Base-by-base conservation (phyloP, 2,329 filamentous ascomycete genomes). In the Aspergillus sp. region DNA sequence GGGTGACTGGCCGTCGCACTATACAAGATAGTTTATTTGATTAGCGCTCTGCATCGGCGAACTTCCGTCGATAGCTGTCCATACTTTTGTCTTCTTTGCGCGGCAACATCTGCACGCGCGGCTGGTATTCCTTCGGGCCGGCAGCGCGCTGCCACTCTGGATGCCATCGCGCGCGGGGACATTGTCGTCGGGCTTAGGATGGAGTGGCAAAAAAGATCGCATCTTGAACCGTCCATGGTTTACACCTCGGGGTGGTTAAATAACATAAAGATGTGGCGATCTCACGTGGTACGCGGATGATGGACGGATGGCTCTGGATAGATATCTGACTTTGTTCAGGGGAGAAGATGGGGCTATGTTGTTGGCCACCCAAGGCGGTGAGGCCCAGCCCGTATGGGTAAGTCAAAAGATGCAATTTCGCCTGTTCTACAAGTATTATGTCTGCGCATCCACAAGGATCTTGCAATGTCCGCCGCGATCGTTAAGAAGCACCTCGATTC, bases 401-500 rank as follows among this genome's bases (percentile, higher is more conserved):
- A n/a, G n/a, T n/a, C n/a, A n/a, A n/a, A n/a, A n/a, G n/a, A n/a
- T n/a, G n/a, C n/a, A n/a, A n/a, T n/a, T n/a, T n/a, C n/a, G n/a
- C n/a, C n/a, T n/a, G n/a, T n/a, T n/a, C n/a, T n/a, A n/a, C n/a
- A n/a, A n/a, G n/a, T n/a, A 13, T 24, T 33, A 42, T 26, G 33
- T 35, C 15, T 43, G 41, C 3, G 41, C 37, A 36, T 48, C 45
- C 5, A 47, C 37, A 19, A 80, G 42, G 17, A 80, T 72, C 57
- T 80, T 80, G 15, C 78, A 72, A 48, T 80, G 73, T 37, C 69
- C 72, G 28, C 78, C 72, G 45, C 74, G 76, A 40, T 79, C 68
- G 5, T 71, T 55, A 20, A 78, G 69, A 34, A 80, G 53, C 1
- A 71, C 63, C 35, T 68, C 62, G 41, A 78, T 72, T 0, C 74